Evolutionary conservation across 768 basidiomycete genomes (phyloP).

Genomic region (Trametes punicea): DNA sequence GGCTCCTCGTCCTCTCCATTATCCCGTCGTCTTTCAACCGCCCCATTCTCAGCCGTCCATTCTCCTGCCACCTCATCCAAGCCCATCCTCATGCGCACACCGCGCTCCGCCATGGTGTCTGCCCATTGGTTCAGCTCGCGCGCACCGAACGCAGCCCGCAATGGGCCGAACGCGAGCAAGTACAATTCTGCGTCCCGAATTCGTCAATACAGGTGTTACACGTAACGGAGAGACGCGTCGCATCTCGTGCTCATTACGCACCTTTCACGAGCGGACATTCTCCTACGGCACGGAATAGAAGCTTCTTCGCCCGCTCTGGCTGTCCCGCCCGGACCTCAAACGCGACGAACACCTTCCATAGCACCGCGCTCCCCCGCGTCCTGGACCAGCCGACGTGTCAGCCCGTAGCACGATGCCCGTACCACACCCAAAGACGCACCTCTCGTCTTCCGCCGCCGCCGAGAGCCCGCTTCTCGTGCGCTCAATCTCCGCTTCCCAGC

Average conservation of each 20-base stretch:
- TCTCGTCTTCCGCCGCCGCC: constrained; percentile 60
- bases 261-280: constrained; percentile 80
- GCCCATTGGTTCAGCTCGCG: constrained; percentile 59
- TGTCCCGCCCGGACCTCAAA: constrained; percentile 69
- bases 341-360: constrained; percentile 76
- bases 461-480: constrained; percentile 62
- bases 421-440: constrained; percentile 42
- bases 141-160: constrained; percentile 58
- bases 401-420: not conserved
- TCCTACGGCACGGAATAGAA: constrained; percentile 69
- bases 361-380: constrained; percentile 57
- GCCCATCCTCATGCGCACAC: constrained; percentile 57
- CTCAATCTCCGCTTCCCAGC: constrained; percentile 70
- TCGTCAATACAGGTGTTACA: not conserved
- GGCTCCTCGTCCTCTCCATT: constrained; percentile 12
- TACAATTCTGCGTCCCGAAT: constrained; percentile 54
- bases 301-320: constrained; percentile 59
- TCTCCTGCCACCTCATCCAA: constrained; percentile 56
- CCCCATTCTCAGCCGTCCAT: constrained; percentile 26
- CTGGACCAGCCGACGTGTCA: constrained; percentile 34
- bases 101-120: constrained; percentile 76
- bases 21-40: constrained; percentile 7
- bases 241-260: constrained; percentile 28
- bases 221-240: constrained; percentile 2
- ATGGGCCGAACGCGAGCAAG: constrained; percentile 69